These are phyloP conservation scores for Pisolithus microcarpus DNA, from an alignment of 768 basidiomycete species.

Conservation along the genomic window DNA sequence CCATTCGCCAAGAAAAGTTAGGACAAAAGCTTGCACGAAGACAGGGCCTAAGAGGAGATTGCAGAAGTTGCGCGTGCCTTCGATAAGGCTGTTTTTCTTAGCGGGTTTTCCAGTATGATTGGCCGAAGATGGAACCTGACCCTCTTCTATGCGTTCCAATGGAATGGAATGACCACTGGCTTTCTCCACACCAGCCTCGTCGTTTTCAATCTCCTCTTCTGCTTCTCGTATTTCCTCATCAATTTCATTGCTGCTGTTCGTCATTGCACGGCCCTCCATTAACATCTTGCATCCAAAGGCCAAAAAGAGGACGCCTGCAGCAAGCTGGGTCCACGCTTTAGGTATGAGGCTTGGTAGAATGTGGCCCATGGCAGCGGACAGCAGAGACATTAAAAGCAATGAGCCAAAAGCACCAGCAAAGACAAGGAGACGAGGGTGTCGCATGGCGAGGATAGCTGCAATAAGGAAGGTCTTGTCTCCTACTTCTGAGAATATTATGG, in stretches of 20 bases:
- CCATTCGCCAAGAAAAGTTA: constrained; percentile 99
- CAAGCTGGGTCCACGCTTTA: constrained; percentile 53
- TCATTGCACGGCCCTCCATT: constrained; percentile 77
- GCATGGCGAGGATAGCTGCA: constrained; percentile 89
- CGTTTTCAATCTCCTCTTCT: constrained; percentile 89
- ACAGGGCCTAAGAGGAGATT: constrained; percentile 83
- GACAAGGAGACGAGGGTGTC: constrained; percentile 79
- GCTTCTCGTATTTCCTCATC: constrained; percentile 93
- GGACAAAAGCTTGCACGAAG: constrained; percentile 88
- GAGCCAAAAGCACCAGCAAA: constrained; percentile 87
- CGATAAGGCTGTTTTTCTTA: constrained; percentile 28
- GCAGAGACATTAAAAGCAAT: constrained; percentile 85
- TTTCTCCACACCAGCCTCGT: constrained; percentile 49
- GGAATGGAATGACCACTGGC: constrained; percentile 44
- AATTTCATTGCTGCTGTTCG: constrained; percentile 70
- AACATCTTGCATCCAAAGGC: constrained; percentile 90
- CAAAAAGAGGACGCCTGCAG: constrained; percentile 78
- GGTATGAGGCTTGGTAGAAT: constrained; percentile 83
- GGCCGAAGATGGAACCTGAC: constrained; percentile 25
- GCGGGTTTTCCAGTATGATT: constrained; percentile 11
- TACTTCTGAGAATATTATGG: constrained; percentile 91
- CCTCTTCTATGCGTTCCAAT: constrained; percentile 73
- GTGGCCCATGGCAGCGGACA: constrained; percentile 91
- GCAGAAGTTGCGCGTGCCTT: constrained; percentile 77
- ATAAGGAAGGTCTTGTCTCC: constrained; percentile 93